Evolutionary conservation across 2,329 filamentous ascomycete genomes (phyloP).

Genomic region (Aspergillus sp.): DNA sequence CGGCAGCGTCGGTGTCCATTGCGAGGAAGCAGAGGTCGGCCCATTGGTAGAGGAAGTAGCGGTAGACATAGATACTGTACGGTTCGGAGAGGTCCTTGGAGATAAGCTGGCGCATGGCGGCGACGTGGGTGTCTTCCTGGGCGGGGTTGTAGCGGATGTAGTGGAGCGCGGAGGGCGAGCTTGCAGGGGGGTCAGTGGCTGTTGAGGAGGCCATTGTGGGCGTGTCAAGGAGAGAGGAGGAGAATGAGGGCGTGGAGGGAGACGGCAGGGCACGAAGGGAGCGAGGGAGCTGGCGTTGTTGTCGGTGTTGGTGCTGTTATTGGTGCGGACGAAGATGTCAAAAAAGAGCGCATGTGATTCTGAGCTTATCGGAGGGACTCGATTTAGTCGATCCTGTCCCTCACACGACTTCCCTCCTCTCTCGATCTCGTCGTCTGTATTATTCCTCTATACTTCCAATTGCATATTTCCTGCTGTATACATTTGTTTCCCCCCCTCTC

Average conservation of each 20-base stretch:
- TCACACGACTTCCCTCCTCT: background rate
- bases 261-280: background rate
- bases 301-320: background rate
- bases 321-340: background rate
- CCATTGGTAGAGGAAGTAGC: constrained; percentile 98
- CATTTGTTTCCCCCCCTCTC: background rate
- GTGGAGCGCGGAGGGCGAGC: constrained; percentile 46
- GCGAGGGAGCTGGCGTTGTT: background rate
- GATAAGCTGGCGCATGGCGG: constrained; percentile 87
- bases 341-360: background rate
- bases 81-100: constrained; percentile 96
- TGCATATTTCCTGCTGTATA: background rate
- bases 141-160: constrained; percentile 61
- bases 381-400: background rate
- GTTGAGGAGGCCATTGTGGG: background rate
- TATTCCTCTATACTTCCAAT: background rate
- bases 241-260: background rate
- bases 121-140: constrained; percentile 68
- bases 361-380: background rate
- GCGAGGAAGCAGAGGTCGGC: constrained; percentile 91
- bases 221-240: background rate
- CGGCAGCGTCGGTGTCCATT: constrained; percentile 47
- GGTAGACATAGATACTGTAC: constrained; percentile 98
- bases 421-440: background rate
- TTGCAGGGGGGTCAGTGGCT: constrained; percentile 22